Evolutionary conservation across 73 alveolate genomes (phyloP), one percentile per base, ranked within the genome.

Genomic region (Durusdinium trenchii): DNA sequence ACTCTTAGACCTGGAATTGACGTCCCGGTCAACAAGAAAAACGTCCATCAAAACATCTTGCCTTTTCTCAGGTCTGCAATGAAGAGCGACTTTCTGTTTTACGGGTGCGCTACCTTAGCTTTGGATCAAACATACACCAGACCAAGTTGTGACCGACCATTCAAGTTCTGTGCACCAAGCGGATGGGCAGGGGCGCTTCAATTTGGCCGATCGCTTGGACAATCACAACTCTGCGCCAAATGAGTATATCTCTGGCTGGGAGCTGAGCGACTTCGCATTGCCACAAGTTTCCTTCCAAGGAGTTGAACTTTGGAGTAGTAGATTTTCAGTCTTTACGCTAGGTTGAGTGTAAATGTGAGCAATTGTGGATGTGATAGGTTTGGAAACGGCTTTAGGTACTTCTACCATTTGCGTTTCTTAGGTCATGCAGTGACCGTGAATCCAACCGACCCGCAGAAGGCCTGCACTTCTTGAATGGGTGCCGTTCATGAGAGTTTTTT

Each of bases 161-260:
- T 16, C 69, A 57, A 23, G 32, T 23, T 57, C 23, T 12, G 32
- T 57, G 12, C 69, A 16, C 9, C 64, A 81, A 3, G 36, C 23
- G 57, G 60, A 52, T 3, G 14, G 86, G 52, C 96, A 89, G 96
- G 96, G 96, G 36, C 96, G 96, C 40, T 89, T n/a, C 36, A 86
- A 62, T 52, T 64, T 89, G 71, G 96, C 96, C 5, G 96, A 89
- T n/a, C 54, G 96, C 43, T 40, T 89, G 78, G 96, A 89, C 52
- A 89, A 89, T 51, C 96, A 89, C 86, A 89, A 89, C 73, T 89
- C 96, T 30, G 96, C 96, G 40, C 96, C 96, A 69, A 89, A 89
- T 40, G 96, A 89, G 71, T 89, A 89, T 50, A 89, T 89, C 81
- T 62, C 96, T 62, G 96, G 96, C 50, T 10, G 54, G 86, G 3